Conservation (phyloP, 2,329 filamentous ascomycete genomes). For the Phialemonium atrogriseum region DNA sequence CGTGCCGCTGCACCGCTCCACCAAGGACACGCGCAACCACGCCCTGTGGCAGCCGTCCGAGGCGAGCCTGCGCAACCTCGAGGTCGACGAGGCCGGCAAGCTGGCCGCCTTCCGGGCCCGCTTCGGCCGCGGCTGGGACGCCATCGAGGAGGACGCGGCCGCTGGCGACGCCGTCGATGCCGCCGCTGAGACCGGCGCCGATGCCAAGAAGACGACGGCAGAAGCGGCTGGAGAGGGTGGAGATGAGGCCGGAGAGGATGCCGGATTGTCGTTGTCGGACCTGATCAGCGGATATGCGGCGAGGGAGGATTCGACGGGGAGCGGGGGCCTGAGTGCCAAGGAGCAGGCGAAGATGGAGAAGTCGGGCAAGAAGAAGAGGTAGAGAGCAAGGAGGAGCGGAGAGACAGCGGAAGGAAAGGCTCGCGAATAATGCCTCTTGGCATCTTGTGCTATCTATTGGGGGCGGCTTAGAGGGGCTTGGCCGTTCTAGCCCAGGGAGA, state of each 20-base stretch:
- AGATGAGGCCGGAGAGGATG: slow-evolving; percentile 16
- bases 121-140: slow-evolving; percentile 81
- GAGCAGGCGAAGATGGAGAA: slow-evolving; percentile 23
- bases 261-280: slow-evolving; percentile 32
- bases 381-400: slow-evolving; percentile 38
- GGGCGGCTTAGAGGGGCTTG: too few species aligned
- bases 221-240: slow-evolving; percentile 11
- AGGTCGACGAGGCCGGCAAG: slow-evolving; percentile 90
- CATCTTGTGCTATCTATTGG: too few species aligned
- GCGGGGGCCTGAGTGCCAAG: slow-evolving; percentile 30
- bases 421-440: too few species aligned
- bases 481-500: too few species aligned
- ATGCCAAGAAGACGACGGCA: slow-evolving; percentile 9
- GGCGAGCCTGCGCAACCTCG: slow-evolving; percentile 74
- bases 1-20: slow-evolving; percentile 45
- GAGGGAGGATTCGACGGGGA: slow-evolving; percentile 27
- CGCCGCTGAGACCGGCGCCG: slow-evolving; percentile 17
- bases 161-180: too few species aligned
- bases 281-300: slow-evolving; percentile 42
- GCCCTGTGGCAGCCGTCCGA: slow-evolving; percentile 84
- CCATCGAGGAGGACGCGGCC: slow-evolving; percentile 28
- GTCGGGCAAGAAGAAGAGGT: slow-evolving; percentile 38
- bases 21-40: slow-evolving; percentile 84
- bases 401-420: slow-evolving; percentile 24
- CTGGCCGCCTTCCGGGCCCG: slow-evolving; percentile 76